These are phyloP conservation scores for Gossypium stocksii DNA, from an alignment of 345 rosid genomes.

Conservation along the genomic window DNA sequence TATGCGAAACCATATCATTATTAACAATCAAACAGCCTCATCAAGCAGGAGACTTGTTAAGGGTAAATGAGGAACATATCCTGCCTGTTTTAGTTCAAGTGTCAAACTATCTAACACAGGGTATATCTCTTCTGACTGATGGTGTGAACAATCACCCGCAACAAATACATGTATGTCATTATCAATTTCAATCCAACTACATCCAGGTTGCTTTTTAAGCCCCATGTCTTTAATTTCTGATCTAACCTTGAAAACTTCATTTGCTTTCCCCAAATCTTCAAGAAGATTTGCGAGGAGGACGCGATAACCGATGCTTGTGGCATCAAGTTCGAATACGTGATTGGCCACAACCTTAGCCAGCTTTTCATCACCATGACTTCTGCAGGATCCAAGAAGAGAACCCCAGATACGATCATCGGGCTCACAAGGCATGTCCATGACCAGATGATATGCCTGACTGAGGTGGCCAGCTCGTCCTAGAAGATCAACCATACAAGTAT, in stretches of 20 bases:
- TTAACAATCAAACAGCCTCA: background rate
- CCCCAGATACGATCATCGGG: conserved; percentile 47
- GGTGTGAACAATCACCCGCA: conserved; percentile 32
- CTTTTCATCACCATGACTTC: conserved; percentile 32
- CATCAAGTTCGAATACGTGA: conserved; percentile 33
- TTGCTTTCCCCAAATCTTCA: conserved; percentile 32
- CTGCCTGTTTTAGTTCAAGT: conserved; percentile 23
- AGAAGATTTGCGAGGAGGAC: conserved; percentile 39
- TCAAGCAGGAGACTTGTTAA: background rate
- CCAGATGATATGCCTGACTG: conserved; percentile 36
- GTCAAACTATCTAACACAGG: conserved; percentile 27
- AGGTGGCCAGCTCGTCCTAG: conserved; percentile 43
- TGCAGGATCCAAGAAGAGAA: conserved; percentile 49
- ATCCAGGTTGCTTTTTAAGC: conserved; percentile 41
- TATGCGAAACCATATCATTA: background rate
- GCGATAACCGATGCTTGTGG: conserved; percentile 32
- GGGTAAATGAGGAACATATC: conserved; percentile 25
- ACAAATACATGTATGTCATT: conserved; percentile 26
- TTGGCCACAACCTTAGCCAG: conserved; percentile 36
- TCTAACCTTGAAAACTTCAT: conserved; percentile 23
- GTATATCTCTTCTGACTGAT: conserved; percentile 29
- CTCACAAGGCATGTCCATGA: conserved; percentile 35
- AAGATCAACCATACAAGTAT: conserved; percentile 52
- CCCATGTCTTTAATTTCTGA: conserved; percentile 34
- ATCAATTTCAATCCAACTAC: conserved; percentile 50